These are phyloP conservation scores for Candida nanaspora DNA, from an alignment of 805 yeast species.

Conservation along the genomic window DNA sequence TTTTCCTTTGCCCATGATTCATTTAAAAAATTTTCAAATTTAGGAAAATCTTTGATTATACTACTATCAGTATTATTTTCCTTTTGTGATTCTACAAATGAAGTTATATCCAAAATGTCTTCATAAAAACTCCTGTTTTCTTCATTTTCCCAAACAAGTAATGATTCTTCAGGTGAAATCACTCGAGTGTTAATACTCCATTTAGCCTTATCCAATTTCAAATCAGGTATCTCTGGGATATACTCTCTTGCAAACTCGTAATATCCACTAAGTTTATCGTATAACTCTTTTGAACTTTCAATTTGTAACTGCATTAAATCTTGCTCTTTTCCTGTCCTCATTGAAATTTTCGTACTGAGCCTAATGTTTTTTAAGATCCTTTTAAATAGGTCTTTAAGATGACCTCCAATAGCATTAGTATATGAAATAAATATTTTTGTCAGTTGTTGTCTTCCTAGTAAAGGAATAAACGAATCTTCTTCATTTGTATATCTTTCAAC, in stretches of 20 bases:
- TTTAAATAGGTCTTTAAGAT: slow-evolving; percentile 29
- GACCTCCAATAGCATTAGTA: slow-evolving; percentile 33
- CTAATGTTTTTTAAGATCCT: slow-evolving; percentile 27
- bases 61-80: neutral
- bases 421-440: slow-evolving; percentile 34
- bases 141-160: slow-evolving; percentile 53
- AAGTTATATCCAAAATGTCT: slow-evolving; percentile 35
- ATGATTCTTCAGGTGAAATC: slow-evolving; percentile 9
- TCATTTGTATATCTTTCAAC: slow-evolving; percentile 6
- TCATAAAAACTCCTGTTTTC: slow-evolving; percentile 62
- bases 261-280: slow-evolving; percentile 37
- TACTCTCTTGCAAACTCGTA: slow-evolving; percentile 36
- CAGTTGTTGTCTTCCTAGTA: slow-evolving; percentile 21
- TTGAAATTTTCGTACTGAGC: slow-evolving; percentile 45
- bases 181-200: slow-evolving; percentile 18
- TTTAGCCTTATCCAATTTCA: slow-evolving; percentile 23
- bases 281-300: slow-evolving; percentile 21
- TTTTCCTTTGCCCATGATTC: neutral
- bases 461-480: slow-evolving; percentile 21
- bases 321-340: slow-evolving; percentile 56
- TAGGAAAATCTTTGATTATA: neutral
- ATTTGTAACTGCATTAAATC: slow-evolving; percentile 23
- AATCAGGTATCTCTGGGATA: slow-evolving; percentile 28
- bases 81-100: neutral
- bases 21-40: neutral